Base-by-base conservation (phyloP, 1,139 yeast species). In the Yamadazyma triangularis region DNA sequence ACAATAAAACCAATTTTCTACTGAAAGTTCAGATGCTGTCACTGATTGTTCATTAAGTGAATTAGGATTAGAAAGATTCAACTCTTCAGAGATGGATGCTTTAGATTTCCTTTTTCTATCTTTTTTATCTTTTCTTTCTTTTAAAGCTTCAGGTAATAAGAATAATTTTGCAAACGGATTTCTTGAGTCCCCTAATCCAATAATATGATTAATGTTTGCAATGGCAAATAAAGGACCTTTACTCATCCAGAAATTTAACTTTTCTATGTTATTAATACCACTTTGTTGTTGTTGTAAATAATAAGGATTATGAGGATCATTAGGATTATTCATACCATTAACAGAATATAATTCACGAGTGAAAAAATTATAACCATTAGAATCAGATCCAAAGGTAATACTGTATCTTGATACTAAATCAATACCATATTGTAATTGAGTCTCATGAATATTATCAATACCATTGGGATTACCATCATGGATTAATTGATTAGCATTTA, bases 141-240 rank as follows among this genome's bases (percentile, higher is more conserved):
- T 79, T 36, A 83, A 58, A 8, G 81, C 84, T 47, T 79, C 83
- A 1, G 88, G 83, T 18, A 83, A 59, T 35, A 73, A 77, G 53
- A 83, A 83, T 13, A 83, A 51, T 45, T 78, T 74, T 3, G 89
- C 86, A 56, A 83, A 81, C 13, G 91, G 88, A 47, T 80, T 82
- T 29, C 69, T 66, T 3, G 84, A 69, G 47, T 80, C 83, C 19
- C 93, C 93, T 55, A 82, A 79, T 1, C 93, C 93, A 30, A 80
- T 73, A 29, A 82, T 52, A 55, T 82, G 89, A 46, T 79, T 71
- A 33, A 83, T 77, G 47, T 83, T 84, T 16, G 87, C 79, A 34
- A 82, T 65, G 2, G 91, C 89, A 61, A 83, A 82, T 25, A 77
- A 66, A 1, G 88, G 75, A 2, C 86, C 80, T 48, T 82, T 81